Percentiles rank a stretch among this genome's conserved stretches.
These are phyloP conservation scores for Populus hybrid DNA, from an alignment of 441 rosid genomes.

Conservation along the genomic window DNA sequence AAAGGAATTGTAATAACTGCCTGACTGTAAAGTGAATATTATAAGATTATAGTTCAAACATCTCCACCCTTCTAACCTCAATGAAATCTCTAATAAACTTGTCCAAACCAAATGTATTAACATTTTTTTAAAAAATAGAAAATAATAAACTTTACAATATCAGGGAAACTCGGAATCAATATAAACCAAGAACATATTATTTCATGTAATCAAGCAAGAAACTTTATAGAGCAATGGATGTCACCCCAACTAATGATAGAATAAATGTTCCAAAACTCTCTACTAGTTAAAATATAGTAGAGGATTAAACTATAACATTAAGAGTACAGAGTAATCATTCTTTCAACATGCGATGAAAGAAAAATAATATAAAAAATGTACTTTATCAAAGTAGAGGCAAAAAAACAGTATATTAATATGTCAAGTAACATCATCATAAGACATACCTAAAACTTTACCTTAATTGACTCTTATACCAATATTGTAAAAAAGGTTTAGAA, in stretches of 20 bases:
- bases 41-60: background rate
- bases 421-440: slow-evolving; percentile 91
- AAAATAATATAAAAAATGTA: slow-evolving; percentile 26
- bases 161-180: too few relatives aligned
- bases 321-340: background rate
- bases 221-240: too few relatives aligned
- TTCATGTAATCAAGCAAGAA: too few relatives aligned
- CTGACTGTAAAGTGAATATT: background rate
- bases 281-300: too few relatives aligned
- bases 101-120: too few relatives aligned
- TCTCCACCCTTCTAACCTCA: background rate
- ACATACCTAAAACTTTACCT: slow-evolving; percentile 91
- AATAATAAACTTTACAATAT: too few relatives aligned
- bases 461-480: slow-evolving; percentile 77
- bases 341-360: slow-evolving; percentile 12
- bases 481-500: slow-evolving; percentile 25
- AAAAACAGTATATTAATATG: slow-evolving; percentile 65
- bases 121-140: too few relatives aligned
- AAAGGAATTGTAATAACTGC: too few relatives aligned
- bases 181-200: too few relatives aligned
- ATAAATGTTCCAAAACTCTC: too few relatives aligned
- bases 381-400: slow-evolving; percentile 95
- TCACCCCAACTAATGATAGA: too few relatives aligned
- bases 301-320: background rate
- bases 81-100: too few relatives aligned